Percentiles rank a stretch among this genome's conserved stretches.
Evolutionary conservation across 2,329 filamentous ascomycete genomes (phyloP).

Genomic region (Penicillium rolfsii): DNA sequence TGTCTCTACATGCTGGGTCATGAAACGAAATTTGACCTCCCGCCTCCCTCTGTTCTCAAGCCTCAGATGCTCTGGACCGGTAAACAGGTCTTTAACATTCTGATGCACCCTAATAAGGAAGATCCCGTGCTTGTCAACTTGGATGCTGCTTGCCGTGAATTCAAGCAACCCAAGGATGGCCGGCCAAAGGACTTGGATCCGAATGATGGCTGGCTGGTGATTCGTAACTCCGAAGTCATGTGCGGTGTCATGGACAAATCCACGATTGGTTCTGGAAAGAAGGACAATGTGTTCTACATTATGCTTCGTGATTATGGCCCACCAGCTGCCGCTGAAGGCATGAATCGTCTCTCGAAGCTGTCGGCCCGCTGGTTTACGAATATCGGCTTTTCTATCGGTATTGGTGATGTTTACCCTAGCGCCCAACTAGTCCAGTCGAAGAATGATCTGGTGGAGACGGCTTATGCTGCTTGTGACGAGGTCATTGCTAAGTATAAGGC

Average conservation of each 20-base stretch:
- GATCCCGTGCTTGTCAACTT: slow-evolving; percentile 85
- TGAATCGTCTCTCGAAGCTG: slow-evolving; percentile 91
- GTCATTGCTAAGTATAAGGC: slow-evolving; percentile 79
- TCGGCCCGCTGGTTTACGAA: slow-evolving; percentile 88
- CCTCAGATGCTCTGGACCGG: slow-evolving; percentile 91
- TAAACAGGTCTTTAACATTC: slow-evolving; percentile 91
- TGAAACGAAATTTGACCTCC: slow-evolving; percentile 76
- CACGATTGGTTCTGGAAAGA: slow-evolving; percentile 95
- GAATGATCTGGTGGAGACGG: slow-evolving; percentile 71
- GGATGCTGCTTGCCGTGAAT: slow-evolving; percentile 88
- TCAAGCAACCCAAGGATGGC: slow-evolving; percentile 46
- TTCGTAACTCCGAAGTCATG: slow-evolving; percentile 97
- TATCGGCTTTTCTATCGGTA: slow-evolving; percentile 92
- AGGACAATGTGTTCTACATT: slow-evolving; percentile 96
- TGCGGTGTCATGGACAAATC: slow-evolving; percentile 98
- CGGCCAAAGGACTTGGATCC: slow-evolving; percentile 67
- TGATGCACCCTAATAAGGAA: slow-evolving; percentile 86
- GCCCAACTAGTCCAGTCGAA: slow-evolving; percentile 72
- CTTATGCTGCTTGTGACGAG: slow-evolving; percentile 80
- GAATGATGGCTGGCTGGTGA: slow-evolving; percentile 87
- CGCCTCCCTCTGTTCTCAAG: slow-evolving; percentile 82
- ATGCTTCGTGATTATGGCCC: slow-evolving; percentile 94
- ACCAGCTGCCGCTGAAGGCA: slow-evolving; percentile 81
- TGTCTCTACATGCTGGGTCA: slow-evolving; percentile 93
- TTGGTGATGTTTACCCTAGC: slow-evolving; percentile 90